phyloP scores from a whole-genome alignment of 768 basidiomycete species.

The Roridomyces roridus region DNA sequence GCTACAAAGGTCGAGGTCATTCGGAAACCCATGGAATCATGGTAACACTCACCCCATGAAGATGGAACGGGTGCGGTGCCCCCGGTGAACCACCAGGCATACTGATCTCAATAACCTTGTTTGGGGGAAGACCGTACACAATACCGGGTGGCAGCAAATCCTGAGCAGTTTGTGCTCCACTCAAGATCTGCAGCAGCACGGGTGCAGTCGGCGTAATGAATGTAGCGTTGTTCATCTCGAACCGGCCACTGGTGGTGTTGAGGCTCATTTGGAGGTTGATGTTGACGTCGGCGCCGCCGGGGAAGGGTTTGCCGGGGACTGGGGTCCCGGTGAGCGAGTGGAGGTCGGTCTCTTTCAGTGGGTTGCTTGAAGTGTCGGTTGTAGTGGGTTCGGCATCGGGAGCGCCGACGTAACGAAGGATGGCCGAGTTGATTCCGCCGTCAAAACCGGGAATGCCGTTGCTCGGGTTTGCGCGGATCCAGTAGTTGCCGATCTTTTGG shows the following conservation, averaged over 20 bases:
- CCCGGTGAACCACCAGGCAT: slow-evolving; percentile 6
- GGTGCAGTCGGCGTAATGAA: slow-evolving; percentile 4
- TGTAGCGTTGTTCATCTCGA: background rate
- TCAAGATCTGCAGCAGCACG: slow-evolving; percentile 26
- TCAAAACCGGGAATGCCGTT: slow-evolving; percentile 19
- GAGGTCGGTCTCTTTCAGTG: slow-evolving; percentile 36
- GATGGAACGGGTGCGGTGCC: slow-evolving; percentile 13
- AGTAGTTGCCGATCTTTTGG: slow-evolving; percentile 48
- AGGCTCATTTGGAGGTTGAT: slow-evolving; percentile 31
- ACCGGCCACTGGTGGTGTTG: background rate
- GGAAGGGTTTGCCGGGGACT: slow-evolving; percentile 36
- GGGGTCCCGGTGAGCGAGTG: slow-evolving; percentile 27
- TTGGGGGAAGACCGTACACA: slow-evolving; percentile 4
- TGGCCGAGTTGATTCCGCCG: slow-evolving; percentile 48
- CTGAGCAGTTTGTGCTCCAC: slow-evolving; percentile 32
- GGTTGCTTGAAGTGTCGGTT: slow-evolving; percentile 13
- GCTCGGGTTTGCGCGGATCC: slow-evolving; percentile 34
- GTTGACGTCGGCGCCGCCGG: slow-evolving; percentile 45
- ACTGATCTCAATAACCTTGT: slow-evolving; percentile 10
- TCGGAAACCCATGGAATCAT: background rate
- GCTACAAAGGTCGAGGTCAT: slow-evolving; percentile 5
- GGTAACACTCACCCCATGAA: background rate
- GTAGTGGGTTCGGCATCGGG: slow-evolving; percentile 36
- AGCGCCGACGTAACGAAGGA: slow-evolving; percentile 47
- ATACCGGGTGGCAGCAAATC: slow-evolving; percentile 32